Evolutionary conservation across 306 rosid genomes (phyloP).

Genomic region (Geum urbanum): DNA sequence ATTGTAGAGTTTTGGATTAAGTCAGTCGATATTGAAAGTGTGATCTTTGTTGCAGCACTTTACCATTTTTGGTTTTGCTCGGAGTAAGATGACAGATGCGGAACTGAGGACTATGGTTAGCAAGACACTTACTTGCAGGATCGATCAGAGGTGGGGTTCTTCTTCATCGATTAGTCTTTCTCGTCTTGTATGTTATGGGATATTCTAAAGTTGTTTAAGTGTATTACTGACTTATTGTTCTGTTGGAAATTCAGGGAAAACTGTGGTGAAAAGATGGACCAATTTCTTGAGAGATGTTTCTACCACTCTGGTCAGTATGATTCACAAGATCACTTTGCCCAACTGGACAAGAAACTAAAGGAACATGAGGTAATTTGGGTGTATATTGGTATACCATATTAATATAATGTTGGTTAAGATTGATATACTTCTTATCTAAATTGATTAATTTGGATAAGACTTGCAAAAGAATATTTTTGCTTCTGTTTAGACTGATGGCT

Average conservation of each 20-base stretch:
- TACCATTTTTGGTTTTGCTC: slow-evolving; percentile 73
- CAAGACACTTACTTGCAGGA: slow-evolving; percentile 89
- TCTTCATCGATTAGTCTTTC: background rate
- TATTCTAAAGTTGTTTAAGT: slow-evolving; percentile 10
- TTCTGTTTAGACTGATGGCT: slow-evolving; percentile 26
- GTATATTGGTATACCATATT: background rate
- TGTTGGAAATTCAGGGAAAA: slow-evolving; percentile 62
- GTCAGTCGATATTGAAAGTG: background rate
- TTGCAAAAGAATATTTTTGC: no score
- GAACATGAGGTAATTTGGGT: slow-evolving; percentile 68
- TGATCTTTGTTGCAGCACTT: slow-evolving; percentile 48
- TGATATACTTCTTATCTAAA: background rate
- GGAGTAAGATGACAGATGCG: slow-evolving; percentile 89
- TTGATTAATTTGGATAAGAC: background rate
- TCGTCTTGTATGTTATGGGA: background rate
- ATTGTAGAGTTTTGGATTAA: slow-evolving; percentile 16
- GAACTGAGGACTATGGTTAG: slow-evolving; percentile 85
- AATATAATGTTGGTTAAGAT: background rate
- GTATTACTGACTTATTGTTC: slow-evolving; percentile 2
- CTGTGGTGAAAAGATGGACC: slow-evolving; percentile 75
- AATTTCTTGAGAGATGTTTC: slow-evolving; percentile 81
- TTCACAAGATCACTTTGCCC: slow-evolving; percentile 65
- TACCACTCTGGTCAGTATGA: slow-evolving; percentile 95
- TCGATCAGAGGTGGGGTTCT: slow-evolving; percentile 63
- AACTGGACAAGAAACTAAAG: slow-evolving; percentile 70